These are phyloP conservation scores for Pythium grandisporangium DNA, from an alignment of 352 stramenopile species.

Conservation along the genomic window DNA sequence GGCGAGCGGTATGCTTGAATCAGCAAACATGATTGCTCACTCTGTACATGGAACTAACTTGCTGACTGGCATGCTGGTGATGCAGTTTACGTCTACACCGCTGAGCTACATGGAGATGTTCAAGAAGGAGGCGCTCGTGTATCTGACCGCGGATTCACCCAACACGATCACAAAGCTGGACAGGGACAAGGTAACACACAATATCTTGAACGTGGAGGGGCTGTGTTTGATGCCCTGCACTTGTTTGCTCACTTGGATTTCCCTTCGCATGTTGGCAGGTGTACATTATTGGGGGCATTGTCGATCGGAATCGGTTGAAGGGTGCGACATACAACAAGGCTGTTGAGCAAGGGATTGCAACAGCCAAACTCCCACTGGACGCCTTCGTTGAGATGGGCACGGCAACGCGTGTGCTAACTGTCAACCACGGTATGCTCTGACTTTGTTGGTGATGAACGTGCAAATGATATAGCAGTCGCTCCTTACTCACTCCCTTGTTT, in stretches of 20 bases:
- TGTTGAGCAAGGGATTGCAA: conserved; percentile 82
- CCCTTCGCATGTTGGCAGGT: conserved; percentile 42
- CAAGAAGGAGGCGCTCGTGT: conserved; percentile 85
- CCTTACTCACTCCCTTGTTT: background rate
- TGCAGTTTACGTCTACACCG: conserved; percentile 44
- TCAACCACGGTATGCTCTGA: conserved; percentile 71
- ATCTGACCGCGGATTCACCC: conserved; percentile 92
- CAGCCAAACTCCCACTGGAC: conserved; percentile 89
- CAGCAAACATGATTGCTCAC: conserved; percentile 4
- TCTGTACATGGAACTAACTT: background rate
- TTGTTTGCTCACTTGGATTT: too few species aligned
- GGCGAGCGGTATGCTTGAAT: conserved; percentile 38
- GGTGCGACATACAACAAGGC: conserved; percentile 89
- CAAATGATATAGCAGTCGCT: too few species aligned
- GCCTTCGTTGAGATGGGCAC: conserved; percentile 67
- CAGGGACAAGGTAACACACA: conserved; percentile 63
- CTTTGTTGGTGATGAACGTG: background rate
- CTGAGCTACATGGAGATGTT: conserved; percentile 71
- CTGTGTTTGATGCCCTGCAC: too few species aligned
- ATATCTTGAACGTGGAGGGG: too few species aligned
- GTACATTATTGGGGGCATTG: conserved; percentile 97
- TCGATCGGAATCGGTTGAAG: conserved; percentile 96
- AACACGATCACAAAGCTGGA: conserved; percentile 86
- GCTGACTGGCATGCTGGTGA: background rate
- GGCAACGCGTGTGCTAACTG: conserved; percentile 73